Evolutionary conservation across 495 filamentous ascomycete genomes (phyloP), one percentile per base, ranked within the genome.

Genomic region (Hypomontagnella submonticulosa): DNA sequence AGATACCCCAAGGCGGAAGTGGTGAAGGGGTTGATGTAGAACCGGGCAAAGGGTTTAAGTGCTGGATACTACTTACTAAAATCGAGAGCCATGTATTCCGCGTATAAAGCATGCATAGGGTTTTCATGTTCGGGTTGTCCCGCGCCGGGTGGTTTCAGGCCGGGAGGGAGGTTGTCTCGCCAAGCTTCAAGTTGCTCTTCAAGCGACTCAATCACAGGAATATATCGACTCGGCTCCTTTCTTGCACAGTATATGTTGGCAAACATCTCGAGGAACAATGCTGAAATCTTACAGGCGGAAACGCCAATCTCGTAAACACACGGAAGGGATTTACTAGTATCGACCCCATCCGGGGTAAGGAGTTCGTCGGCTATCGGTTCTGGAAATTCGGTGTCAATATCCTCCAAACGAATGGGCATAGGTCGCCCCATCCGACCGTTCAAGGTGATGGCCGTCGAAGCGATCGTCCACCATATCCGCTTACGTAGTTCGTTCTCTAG

Each of bases 371-470:
- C 77, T 46, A 92, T 78, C 12, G 83, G 73, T 48, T 90, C 83
- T 1, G 90, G 91, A 23, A 92, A 83, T 61, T 92, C 90, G 41
- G 89, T 82, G 70, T 93, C 91, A 67, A 89, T 87, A 69, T 94
- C 91, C 34, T 89, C 85, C 9, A 84, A 56, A 19, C 84, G 80
- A 13, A 94, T 77, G 1, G 87, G 81, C 88, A 93, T 91, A 13
- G 91, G 91, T 37, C 88, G 80, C 27, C 91, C 91, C 27, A 93
- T 80, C 53, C 88, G 90, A 32, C 89, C 89, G 66, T 88, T 88
- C 23, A 93, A 75, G 7, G 83, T 84, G 19, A 89, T 80, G 47
- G 87, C 79, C 12, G 92, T 80, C 19, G 80, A 76, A 15, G 90
- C 71, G 43, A 92, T 78, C 9, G 82, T 78, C 89, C 89, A 94